These are phyloP conservation scores for Senna siamea DNA, from an alignment of 306 rosid species.

Conservation along the genomic window DNA sequence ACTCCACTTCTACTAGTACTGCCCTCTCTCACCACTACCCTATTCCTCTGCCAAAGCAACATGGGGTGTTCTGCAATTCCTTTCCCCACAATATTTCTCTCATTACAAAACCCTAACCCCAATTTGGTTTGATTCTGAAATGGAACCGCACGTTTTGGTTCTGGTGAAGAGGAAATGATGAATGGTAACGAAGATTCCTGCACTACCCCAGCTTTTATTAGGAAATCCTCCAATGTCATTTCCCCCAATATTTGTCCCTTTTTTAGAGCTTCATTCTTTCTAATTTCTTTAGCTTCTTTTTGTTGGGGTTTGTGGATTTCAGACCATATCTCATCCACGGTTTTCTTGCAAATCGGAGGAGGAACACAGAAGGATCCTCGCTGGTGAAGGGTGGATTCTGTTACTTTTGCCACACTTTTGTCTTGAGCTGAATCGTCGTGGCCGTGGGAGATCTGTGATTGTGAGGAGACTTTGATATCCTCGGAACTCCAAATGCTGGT, in stretches of 20 bases:
- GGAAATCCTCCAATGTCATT: constrained; percentile 72
- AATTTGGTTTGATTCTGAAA: constrained; percentile 32
- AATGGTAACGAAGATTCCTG: constrained; percentile 35
- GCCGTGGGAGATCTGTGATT: not conserved
- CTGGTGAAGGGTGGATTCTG: constrained; percentile 26
- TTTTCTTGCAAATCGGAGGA: constrained; percentile 61
- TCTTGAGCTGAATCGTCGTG: constrained; percentile 16
- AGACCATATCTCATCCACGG: constrained; percentile 68
- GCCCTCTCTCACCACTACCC: constrained; percentile 28
- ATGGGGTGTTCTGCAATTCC: constrained; percentile 38
- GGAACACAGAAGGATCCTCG: constrained; percentile 49
- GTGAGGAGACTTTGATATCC: constrained; percentile 36
- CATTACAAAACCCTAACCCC: constrained; percentile 26
- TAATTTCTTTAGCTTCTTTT: constrained; percentile 6
- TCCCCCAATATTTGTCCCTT: constrained; percentile 56
- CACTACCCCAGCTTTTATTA: constrained; percentile 71
- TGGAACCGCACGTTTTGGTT: too few species aligned
- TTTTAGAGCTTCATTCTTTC: constrained; percentile 18
- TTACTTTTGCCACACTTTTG: constrained; percentile 23
- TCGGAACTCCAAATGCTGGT: constrained; percentile 62
- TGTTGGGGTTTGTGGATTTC: constrained; percentile 51
- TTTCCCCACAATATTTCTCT: constrained; percentile 21
- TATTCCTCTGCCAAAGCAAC: constrained; percentile 31
- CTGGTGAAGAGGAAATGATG: not conserved
- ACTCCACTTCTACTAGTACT: too few species aligned